Conservation (phyloP, 331 rosid genomes). For the Spiraea crenata region DNA sequence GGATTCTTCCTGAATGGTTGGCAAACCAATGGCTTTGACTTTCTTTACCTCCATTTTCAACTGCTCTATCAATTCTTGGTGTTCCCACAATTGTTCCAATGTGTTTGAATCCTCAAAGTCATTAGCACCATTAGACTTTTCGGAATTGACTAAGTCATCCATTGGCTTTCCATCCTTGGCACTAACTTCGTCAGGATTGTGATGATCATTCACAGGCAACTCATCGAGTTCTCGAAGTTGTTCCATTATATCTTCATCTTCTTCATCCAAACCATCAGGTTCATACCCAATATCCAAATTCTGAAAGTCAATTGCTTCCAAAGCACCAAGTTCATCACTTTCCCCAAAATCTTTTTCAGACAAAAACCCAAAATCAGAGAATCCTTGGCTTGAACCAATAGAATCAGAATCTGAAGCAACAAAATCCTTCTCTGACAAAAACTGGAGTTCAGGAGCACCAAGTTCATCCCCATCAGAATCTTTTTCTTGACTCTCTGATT, state of each 20-base stretch:
- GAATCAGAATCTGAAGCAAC: conserved; percentile 39
- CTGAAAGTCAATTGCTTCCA: conserved; percentile 18
- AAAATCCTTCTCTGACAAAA: conserved; percentile 40
- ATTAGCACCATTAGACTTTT: conserved; percentile 27
- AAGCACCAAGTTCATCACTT: conserved; percentile 21
- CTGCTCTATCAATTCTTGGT: conserved; percentile 88
- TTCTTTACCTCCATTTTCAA: conserved; percentile 83
- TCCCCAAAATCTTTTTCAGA: conserved; percentile 50
- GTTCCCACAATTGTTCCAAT: conserved; percentile 87
- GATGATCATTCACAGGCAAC: conserved; percentile 4
- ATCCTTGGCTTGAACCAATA: conserved; percentile 25
- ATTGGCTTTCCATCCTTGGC: conserved; percentile 3
- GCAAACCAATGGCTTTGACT: conserved; percentile 79
- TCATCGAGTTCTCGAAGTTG: conserved; percentile 46
- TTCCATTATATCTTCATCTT: conserved; percentile 50
- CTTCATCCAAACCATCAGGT: conserved; percentile 60
- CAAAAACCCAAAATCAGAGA: conserved; percentile 41
- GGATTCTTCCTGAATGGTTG: conserved; percentile 90
- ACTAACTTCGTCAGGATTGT: neutral
- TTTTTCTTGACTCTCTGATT: conserved; percentile 11
- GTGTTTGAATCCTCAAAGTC: conserved; percentile 56
- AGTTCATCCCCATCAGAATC: neutral
- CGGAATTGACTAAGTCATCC: conserved; percentile 6
- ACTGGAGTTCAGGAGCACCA: conserved; percentile 14
- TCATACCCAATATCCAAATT: conserved; percentile 50